Base-by-base conservation (phyloP, 1,284 basidiomycete species). In the Thecaphora frezii region DNA sequence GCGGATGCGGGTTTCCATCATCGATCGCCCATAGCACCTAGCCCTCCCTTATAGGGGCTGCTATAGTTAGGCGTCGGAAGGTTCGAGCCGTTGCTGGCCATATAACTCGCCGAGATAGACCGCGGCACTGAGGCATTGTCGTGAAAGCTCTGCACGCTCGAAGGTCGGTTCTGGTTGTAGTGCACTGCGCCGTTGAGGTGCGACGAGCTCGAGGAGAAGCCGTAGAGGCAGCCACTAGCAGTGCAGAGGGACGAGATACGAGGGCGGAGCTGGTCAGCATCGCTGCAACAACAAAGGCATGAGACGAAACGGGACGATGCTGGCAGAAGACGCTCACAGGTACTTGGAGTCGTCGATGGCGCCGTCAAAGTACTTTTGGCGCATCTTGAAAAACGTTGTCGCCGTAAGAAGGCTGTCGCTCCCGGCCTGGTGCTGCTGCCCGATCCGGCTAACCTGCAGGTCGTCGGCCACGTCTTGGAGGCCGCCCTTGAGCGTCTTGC, bases 401-500 rank as follows among this genome's bases (percentile, higher is more conserved):
- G 92, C 88, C 14, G 93, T 97, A 48, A 98, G 85, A 33, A 97
- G 86, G 21, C 89, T 91, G 79, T 98, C 96, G 25, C 91, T 93
- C 19, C 96, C 94, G 14, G 94, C 93, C 82, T 97, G 93, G 79
- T 97, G 93, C 56, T 93, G 90, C 19, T 88, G 86, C 3, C 93
- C 93, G 79, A 96, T 90, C 51, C 93, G 86, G 80, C 88, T 84
- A 26, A 94, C 88, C 77, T 88, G 90, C 47, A 90, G 87, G 79
- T 92, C 91, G 69, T 98, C 93, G 40, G 94, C 93, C 24, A 98
- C 89, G 69, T 98, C 93, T 80, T 97, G 92, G 54, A 99, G 81
- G 5, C 93, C 92, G 19, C 93, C 94, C 78, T 94, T 92, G 69
- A 97, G 83, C 37, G 86, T 86, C 80, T 94, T 94, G 84, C 90